A percentile compares a stretch with the other conserved stretches of the same genome.
Conservation (phyloP, 1,284 basidiomycete species). For the Pisolithus thermaeus region DNA sequence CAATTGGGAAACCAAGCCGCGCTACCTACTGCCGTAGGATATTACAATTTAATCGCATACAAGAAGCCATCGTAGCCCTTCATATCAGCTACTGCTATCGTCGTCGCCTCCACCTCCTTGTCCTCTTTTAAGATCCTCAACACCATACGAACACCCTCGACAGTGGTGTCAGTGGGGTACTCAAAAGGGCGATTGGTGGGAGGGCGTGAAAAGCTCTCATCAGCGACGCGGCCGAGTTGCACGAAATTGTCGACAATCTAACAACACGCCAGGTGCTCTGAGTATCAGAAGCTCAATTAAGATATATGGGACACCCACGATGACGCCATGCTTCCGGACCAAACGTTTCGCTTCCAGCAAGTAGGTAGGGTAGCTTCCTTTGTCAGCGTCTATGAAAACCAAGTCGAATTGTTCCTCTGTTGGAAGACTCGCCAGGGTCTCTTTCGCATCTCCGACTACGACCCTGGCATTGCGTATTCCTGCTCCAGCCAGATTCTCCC, state of each 20-base stretch:
- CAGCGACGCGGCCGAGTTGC: constrained; percentile 42
- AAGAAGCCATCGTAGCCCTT: constrained; percentile 61
- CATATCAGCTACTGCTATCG: constrained; percentile 52
- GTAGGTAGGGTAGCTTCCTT: constrained; percentile 42
- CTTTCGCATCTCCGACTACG: constrained; percentile 44
- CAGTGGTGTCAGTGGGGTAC: constrained; percentile 24
- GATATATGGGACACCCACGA: constrained; percentile 33
- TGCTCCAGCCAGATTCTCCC: constrained; percentile 44
- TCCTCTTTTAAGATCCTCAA: constrained; percentile 48
- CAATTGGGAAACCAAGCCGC: no score
- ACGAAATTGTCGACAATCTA: constrained; percentile 64
- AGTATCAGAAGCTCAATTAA: not conserved
- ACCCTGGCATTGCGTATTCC: constrained; percentile 45
- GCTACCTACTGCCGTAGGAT: no score
- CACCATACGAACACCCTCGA: constrained; percentile 46
- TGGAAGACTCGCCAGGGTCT: constrained; percentile 38
- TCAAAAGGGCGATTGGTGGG: no score
- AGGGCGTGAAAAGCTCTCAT: constrained; percentile 25
- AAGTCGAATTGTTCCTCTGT: constrained; percentile 48
- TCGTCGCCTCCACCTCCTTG: constrained; percentile 52
- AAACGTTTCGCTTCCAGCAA: constrained; percentile 53
- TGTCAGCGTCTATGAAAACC: constrained; percentile 62
- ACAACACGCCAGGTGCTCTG: not conserved
- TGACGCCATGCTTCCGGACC: constrained; percentile 47
- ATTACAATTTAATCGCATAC: constrained; percentile 15